These are phyloP conservation scores for Corrigiola litoralis DNA, from an alignment of 179 eudicot genomes.

Conservation along the genomic window DNA sequence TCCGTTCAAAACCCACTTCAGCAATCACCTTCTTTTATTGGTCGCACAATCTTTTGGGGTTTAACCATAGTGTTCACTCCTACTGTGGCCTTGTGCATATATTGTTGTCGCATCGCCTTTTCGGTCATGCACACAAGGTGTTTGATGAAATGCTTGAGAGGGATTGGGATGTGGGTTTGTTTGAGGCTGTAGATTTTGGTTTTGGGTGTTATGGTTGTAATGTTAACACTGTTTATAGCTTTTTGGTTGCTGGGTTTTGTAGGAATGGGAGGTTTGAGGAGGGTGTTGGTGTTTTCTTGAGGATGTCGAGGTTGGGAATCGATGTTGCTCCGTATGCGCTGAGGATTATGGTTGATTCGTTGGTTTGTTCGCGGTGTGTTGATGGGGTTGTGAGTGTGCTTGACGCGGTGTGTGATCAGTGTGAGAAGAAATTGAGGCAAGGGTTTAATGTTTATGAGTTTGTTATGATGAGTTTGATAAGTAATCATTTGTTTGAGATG, in stretches of 20 bases:
- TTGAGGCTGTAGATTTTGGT: conserved; percentile 33
- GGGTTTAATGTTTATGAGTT: conserved; percentile 42
- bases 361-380: conserved; percentile 27
- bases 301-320: conserved; percentile 37
- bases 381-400: conserved; percentile 31
- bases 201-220: conserved; percentile 34
- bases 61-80: conserved; percentile 25
- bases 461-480: conserved; percentile 36
- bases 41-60: conserved; percentile 41
- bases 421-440: conserved; percentile 17
- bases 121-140: conserved; percentile 44
- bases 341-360: conserved; percentile 35
- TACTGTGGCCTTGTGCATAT: conserved; percentile 34
- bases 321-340: conserved; percentile 43
- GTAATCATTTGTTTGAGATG: conserved; percentile 36
- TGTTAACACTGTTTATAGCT: conserved; percentile 49
- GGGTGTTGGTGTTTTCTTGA: conserved; percentile 36
- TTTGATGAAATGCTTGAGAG: conserved; percentile 41
- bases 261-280: conserved; percentile 41
- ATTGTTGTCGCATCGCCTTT: conserved; percentile 40
- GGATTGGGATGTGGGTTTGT: conserved; percentile 30
- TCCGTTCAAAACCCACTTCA: conserved; percentile 49
- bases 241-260: conserved; percentile 50
- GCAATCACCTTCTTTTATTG: conserved; percentile 49
- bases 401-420: conserved; percentile 22